These are phyloP conservation scores for Lathyrus aphaca DNA, from an alignment of 306 rosid genomes.

Conservation along the genomic window DNA sequence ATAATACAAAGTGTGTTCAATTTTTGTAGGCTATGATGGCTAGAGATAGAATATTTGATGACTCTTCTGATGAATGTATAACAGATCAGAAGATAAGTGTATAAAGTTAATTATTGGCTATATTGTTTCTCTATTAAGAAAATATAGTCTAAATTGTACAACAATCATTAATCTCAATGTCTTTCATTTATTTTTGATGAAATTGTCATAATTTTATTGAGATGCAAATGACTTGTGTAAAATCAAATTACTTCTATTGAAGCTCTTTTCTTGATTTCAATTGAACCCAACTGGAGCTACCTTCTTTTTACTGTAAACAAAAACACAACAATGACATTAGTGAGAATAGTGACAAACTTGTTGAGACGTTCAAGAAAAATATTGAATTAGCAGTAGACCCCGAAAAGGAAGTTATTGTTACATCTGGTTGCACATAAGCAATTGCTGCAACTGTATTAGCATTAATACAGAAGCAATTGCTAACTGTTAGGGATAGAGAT, in stretches of 20 bases:
- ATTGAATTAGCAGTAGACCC: conserved; percentile 72
- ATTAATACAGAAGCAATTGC: conserved; percentile 40
- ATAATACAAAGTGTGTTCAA: neutral
- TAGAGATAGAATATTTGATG: conserved; percentile 45
- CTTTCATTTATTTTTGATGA: conserved; percentile 17
- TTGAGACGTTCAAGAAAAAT: conserved; percentile 78
- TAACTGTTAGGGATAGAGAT: too few species aligned
- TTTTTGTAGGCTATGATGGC: conserved; percentile 41
- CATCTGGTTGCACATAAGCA: conserved; percentile 90
- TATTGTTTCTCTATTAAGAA: neutral
- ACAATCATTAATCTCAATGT: conserved; percentile 5
- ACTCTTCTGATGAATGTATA: neutral
- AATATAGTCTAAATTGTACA: conserved; percentile 13
- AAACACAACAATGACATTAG: too few species aligned
- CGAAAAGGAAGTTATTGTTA: conserved; percentile 78
- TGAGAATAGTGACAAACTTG: conserved; percentile 25
- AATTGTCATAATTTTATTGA: conserved; percentile 2
- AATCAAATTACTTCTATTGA: neutral
- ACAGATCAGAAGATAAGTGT: neutral
- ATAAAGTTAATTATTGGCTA: neutral
- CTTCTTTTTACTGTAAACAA: too few species aligned
- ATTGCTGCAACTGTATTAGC: conserved; percentile 84
- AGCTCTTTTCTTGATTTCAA: too few species aligned
- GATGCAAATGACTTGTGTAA: conserved; percentile 8
- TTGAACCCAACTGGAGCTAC: too few species aligned